These are phyloP conservation scores for Colletotrichum cordylinicola DNA, from an alignment of 2,329 filamentous ascomycete species.

Conservation along the genomic window DNA sequence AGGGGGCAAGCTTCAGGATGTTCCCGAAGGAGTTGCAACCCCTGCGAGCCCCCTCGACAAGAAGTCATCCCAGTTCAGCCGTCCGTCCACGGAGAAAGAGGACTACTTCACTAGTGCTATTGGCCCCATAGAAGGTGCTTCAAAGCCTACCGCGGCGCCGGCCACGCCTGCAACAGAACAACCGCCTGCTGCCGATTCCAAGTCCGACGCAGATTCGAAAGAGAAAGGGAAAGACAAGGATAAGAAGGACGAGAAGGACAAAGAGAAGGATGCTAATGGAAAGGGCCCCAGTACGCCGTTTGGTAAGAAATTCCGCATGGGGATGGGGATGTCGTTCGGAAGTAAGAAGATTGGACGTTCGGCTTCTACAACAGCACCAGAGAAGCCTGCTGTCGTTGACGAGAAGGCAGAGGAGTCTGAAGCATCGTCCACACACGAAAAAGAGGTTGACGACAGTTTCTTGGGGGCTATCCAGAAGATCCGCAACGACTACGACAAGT, in stretches of 20 bases:
- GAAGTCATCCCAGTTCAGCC: constrained; percentile 59
- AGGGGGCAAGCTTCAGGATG: constrained; percentile 46
- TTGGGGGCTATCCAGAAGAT: constrained; percentile 76
- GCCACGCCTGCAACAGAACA: constrained; percentile 49
- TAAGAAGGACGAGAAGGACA: constrained; percentile 43
- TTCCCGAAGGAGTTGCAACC: constrained; percentile 52
- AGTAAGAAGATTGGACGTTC: constrained; percentile 84
- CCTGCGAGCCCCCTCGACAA: constrained; percentile 58
- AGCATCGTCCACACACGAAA: constrained; percentile 69
- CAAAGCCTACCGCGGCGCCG: constrained; percentile 54
- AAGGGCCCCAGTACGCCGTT: constrained; percentile 71
- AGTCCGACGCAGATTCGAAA: constrained; percentile 24
- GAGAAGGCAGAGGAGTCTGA: constrained; percentile 78
- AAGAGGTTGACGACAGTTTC: constrained; percentile 78
- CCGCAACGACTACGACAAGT: constrained; percentile 74
- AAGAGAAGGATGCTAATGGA: constrained; percentile 49
- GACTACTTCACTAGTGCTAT: constrained; percentile 81
- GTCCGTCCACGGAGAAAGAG: constrained; percentile 66
- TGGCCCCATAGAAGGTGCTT: constrained; percentile 50
- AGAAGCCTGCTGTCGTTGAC: constrained; percentile 76
- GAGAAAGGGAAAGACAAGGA: constrained; percentile 59
- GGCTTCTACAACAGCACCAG: constrained; percentile 66
- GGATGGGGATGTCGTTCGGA: constrained; percentile 74
- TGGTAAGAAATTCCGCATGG: constrained; percentile 78
- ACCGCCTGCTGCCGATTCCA: constrained; percentile 50